A percentile compares a stretch with the other conserved stretches of the same genome.
Evolutionary conservation across 345 rosid species (phyloP).

Genomic region (Gossypium stocksii): DNA sequence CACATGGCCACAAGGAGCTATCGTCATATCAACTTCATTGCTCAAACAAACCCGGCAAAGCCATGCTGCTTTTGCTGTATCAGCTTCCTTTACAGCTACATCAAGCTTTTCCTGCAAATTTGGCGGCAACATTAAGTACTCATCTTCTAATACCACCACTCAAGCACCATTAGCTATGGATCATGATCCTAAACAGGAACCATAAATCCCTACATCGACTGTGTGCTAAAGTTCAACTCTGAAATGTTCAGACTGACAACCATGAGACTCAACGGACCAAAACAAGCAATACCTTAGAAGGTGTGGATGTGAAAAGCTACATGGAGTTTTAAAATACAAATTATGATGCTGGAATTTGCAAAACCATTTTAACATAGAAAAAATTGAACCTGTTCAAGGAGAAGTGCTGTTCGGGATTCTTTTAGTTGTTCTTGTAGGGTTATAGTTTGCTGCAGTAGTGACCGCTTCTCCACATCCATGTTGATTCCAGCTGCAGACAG

Average conservation of each 20-base stretch:
- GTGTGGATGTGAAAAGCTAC: not conserved
- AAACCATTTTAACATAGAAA: not conserved
- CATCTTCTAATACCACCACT: not conserved
- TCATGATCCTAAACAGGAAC: not conserved
- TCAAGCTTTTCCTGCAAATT: constrained; percentile 68
- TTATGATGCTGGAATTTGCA: constrained; percentile 1
- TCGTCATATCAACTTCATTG: constrained; percentile 72
- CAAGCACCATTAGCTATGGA: not conserved
- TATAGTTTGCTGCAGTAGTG: constrained; percentile 61
- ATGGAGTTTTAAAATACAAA: not conserved
- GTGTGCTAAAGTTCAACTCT: not conserved
- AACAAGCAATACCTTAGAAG: not conserved
- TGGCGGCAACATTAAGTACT: not conserved
- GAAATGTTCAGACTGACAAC: not conserved
- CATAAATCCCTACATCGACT: not conserved
- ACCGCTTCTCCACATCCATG: constrained; percentile 77
- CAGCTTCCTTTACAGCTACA: constrained; percentile 66
- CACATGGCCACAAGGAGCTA: constrained; percentile 88
- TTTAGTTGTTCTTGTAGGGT: constrained; percentile 74
- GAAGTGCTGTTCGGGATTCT: constrained; percentile 67
- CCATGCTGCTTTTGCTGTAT: constrained; percentile 86
- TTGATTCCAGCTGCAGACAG: constrained; percentile 87
- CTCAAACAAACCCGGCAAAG: constrained; percentile 71
- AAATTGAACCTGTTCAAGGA: constrained; percentile 76
- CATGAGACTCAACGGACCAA: not conserved